These are phyloP conservation scores for Ceratobasidium sp. DNA, from an alignment of 1,284 basidiomycete species.

Conservation along the genomic window DNA sequence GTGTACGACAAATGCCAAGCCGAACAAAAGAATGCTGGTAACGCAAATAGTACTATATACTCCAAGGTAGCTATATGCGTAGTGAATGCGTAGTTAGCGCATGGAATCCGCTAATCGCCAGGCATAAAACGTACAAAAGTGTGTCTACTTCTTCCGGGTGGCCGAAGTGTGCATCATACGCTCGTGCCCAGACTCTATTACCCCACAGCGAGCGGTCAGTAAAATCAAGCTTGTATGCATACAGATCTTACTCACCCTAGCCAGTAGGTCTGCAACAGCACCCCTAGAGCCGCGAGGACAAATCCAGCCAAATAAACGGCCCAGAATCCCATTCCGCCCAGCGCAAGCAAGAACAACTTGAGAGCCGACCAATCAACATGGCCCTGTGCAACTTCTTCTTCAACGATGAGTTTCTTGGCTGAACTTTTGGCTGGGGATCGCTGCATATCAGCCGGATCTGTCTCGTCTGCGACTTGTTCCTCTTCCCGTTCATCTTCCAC, in stretches of 20 bases:
- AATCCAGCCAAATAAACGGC: conserved; percentile 41
- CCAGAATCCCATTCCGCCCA: conserved; percentile 63
- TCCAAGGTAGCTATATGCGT: conserved; percentile 54
- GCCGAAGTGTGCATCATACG: conserved; percentile 56
- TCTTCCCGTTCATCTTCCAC: conserved; percentile 57
- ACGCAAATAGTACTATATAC: conserved; percentile 56
- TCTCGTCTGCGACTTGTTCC: conserved; percentile 52
- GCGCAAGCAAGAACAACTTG: conserved; percentile 52
- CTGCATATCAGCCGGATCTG: conserved; percentile 31
- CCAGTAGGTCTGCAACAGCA: conserved; percentile 50
- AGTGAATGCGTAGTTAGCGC: conserved; percentile 32
- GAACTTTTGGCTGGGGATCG: conserved; percentile 51
- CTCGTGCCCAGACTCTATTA: conserved; percentile 57
- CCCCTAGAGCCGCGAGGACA: conserved; percentile 34
- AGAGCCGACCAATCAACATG: conserved; percentile 66
- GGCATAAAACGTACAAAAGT: conserved; percentile 44
- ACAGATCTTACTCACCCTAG: conserved; percentile 45
- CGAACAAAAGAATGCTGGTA: conserved; percentile 40
- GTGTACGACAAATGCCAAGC: conserved; percentile 56
- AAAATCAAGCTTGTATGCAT: not conserved
- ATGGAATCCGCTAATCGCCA: too few species aligned
- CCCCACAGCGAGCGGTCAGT: too few species aligned
- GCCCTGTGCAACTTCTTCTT: conserved; percentile 72
- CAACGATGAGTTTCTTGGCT: conserved; percentile 68
- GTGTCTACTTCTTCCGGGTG: conserved; percentile 54